phyloP scores from a whole-genome alignment of 2,329 filamentous ascomycete genomes.

The Alternaria longipes region DNA sequence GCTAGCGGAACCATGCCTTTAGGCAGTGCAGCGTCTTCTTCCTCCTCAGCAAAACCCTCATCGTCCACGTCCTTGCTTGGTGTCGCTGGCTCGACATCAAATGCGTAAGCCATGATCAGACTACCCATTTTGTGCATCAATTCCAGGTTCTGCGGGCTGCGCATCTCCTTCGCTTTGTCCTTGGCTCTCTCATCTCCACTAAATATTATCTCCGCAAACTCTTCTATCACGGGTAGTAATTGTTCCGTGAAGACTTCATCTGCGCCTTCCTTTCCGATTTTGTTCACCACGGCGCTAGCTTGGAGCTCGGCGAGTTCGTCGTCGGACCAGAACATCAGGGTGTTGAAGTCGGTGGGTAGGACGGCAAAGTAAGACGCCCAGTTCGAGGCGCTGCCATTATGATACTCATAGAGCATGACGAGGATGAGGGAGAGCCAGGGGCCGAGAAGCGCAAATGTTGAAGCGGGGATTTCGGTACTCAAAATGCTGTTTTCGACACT shows the following conservation, averaged over 20 bases:
- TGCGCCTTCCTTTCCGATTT: constrained; percentile 78
- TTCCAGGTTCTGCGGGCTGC: constrained; percentile 59
- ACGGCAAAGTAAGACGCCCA: constrained; percentile 84
- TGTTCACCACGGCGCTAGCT: constrained; percentile 77
- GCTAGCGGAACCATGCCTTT: constrained; percentile 93
- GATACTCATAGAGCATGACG: constrained; percentile 79
- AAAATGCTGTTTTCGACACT: constrained; percentile 77
- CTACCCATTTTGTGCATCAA: constrained; percentile 83
- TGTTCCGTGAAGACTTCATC: constrained; percentile 72
- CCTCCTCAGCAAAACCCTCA: constrained; percentile 59
- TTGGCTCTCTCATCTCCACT: constrained; percentile 48
- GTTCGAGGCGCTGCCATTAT: constrained; percentile 65
- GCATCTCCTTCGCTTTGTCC: constrained; percentile 51
- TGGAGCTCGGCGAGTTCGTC: constrained; percentile 76
- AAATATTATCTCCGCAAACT: constrained; percentile 51
- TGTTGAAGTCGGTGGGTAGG: constrained; percentile 76
- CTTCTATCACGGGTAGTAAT: constrained; percentile 63
- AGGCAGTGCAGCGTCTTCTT: constrained; percentile 59
- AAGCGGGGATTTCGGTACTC: constrained; percentile 59
- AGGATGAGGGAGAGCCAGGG: constrained; percentile 72
- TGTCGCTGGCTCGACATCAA: constrained; percentile 72
- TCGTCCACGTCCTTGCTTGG: constrained; percentile 64
- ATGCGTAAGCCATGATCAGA: constrained; percentile 91
- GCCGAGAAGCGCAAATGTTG: constrained; percentile 50
- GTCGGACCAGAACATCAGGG: constrained; percentile 87